Evolutionary conservation across 495 filamentous ascomycete species (phyloP).

Genomic region (Poronia punctata): DNA sequence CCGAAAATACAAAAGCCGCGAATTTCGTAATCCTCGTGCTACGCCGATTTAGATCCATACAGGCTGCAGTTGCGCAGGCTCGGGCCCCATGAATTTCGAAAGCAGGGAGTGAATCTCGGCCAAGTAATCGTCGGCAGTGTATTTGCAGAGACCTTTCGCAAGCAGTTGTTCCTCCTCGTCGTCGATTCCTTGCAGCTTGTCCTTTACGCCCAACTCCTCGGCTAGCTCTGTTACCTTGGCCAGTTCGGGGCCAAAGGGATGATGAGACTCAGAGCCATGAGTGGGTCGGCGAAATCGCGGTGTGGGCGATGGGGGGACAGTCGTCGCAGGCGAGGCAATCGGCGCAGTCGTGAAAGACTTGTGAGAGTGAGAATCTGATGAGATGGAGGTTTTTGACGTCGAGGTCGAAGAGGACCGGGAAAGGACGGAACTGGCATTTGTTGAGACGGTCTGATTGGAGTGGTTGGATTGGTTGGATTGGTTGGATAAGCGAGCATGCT

Average conservation of each 20-base stretch:
- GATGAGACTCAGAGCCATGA: constrained; percentile 23
- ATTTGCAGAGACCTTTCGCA: constrained; percentile 62
- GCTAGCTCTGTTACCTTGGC: constrained; percentile 73
- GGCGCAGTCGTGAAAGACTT: constrained; percentile 24
- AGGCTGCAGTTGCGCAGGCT: constrained; percentile 11
- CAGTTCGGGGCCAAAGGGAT: constrained; percentile 67
- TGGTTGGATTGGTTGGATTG: constrained; percentile 39
- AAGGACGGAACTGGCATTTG: constrained; percentile 39
- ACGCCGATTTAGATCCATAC: constrained; percentile 24
- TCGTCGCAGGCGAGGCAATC: constrained; percentile 20
- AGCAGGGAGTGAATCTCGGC: constrained; percentile 70
- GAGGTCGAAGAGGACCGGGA: constrained; percentile 43
- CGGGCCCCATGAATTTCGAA: constrained; percentile 28
- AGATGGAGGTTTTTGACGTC: constrained; percentile 36
- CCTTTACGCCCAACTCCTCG: constrained; percentile 71
- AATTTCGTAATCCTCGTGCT: neutral
- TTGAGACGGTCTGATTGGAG: constrained; percentile 33
- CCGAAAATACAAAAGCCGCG: neutral
- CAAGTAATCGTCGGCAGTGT: constrained; percentile 76
- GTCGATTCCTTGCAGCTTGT: constrained; percentile 56
- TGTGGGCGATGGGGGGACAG: constrained; percentile 26
- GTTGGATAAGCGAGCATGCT: constrained; percentile 49
- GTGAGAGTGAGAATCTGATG: constrained; percentile 26
- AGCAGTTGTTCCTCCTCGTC: constrained; percentile 63
- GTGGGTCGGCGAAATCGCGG: constrained; percentile 20